Evolutionary conservation across 352 stramenopile species (phyloP), one percentile per base, ranked within the genome.

Genomic region (Phytophthora ramorum): DNA sequence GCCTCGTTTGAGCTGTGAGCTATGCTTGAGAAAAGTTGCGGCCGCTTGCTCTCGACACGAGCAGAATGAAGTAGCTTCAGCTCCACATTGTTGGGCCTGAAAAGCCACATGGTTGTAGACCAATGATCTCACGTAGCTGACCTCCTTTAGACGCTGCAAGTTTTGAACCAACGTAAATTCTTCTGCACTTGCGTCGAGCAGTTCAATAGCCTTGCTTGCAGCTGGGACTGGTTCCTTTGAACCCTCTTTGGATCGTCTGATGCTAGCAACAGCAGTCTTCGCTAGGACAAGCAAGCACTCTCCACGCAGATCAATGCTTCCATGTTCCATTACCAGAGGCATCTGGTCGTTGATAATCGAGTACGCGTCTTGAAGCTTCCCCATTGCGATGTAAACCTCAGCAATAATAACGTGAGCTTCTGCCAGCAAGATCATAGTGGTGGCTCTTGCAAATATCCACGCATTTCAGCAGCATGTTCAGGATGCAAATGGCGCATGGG

Each of bases 261-360:
- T 63, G 43, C 56, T 75, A 32, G 75, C 74, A 22, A 93, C 52
- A 38, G 66, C 69, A 5, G 66, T 75, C 38, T 91, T 93, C 0
- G 81, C 83, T 20, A 92, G 58, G 30, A 91, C 32, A 0, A 92
- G 62, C 28, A 89, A 64, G 5, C 76, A 80, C 35, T 92, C 76
- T 9, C 76, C 83, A 16, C 81, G 81, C 12, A 92, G 17, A 54
- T 81, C 52, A 30, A 91, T 64, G 26, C 66, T 78, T 16, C 83
- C 83, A 53, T 91, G 75, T 37, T 93, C 83, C 61, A 87, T 83
- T n/a, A 89, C 73, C 13, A 91, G 28, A 13, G 78, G 57, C 81
- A 92, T 91, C 44, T 92, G 78, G 17, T 83, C 65, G 7, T 81
- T 68, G 13, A 93, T 57, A 14, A 93, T 59, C 19, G 74, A 45